Evolutionary conservation across 768 basidiomycete genomes (phyloP).

Genomic region (Suillus sp.): DNA sequence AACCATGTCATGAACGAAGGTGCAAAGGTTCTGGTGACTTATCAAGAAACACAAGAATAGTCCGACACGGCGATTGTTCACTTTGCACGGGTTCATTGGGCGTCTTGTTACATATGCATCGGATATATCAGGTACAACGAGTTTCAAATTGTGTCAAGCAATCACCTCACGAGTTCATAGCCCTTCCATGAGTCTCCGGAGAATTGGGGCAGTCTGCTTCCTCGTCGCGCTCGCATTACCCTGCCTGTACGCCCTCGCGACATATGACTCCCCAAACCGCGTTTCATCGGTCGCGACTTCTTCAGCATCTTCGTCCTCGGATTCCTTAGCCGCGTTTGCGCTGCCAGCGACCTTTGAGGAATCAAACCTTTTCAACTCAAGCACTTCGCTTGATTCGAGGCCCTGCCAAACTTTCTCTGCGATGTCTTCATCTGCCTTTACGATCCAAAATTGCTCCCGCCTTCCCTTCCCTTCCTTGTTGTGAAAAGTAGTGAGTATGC

Average conservation of each 20-base stretch:
- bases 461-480: constrained; percentile 55
- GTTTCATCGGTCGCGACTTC: constrained; percentile 18
- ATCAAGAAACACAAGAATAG: not conserved
- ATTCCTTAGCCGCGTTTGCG: constrained; percentile 9
- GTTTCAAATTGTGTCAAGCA: not conserved
- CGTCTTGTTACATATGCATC: not conserved
- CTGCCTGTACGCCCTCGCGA: constrained; percentile 63
- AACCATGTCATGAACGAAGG: not conserved
- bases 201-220: constrained; percentile 66
- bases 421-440: constrained; percentile 41
- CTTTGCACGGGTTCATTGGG: not conserved
- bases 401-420: constrained; percentile 53
- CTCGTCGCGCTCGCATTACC: constrained; percentile 62
- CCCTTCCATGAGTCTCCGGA: constrained; percentile 60
- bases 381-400: constrained; percentile 54
- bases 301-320: constrained; percentile 19
- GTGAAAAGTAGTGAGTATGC: constrained; percentile 77
- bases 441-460: constrained; percentile 69
- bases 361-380: constrained; percentile 50
- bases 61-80: not conserved
- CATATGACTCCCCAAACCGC: constrained; percentile 27
- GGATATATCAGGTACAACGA: not conserved
- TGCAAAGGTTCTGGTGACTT: not conserved
- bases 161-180: not conserved
- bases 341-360: constrained; percentile 19